A percentile compares a stretch with the other conserved stretches of the same genome.
Conservation (phyloP, 2,329 filamentous ascomycete species). For the Paracorniculantispora psalliotae region DNA sequence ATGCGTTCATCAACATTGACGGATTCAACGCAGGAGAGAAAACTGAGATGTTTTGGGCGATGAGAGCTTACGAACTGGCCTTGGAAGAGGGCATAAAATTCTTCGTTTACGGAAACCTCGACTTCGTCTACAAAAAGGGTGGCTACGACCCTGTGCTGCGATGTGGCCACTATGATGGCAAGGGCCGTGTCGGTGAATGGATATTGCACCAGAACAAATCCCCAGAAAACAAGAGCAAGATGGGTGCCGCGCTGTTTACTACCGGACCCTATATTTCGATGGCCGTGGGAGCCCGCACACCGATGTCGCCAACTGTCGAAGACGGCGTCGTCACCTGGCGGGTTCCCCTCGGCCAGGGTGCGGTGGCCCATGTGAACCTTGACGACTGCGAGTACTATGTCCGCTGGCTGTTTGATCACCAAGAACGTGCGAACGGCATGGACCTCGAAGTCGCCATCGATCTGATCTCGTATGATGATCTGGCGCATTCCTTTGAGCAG, state of each 20-base stretch:
- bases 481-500: slow-evolving; percentile 36
- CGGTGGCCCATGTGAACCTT: slow-evolving; percentile 37
- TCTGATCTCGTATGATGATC: slow-evolving; percentile 34
- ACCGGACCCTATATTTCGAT: slow-evolving; percentile 45
- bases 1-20: slow-evolving; percentile 51
- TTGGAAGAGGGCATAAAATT: slow-evolving; percentile 39
- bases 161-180: slow-evolving; percentile 44
- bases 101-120: slow-evolving; percentile 45
- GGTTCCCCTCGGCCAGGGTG: slow-evolving; percentile 36
- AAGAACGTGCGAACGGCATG: slow-evolving; percentile 37
- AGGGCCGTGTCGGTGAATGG: slow-evolving; percentile 41
- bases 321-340: slow-evolving; percentile 37
- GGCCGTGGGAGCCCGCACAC: slow-evolving; percentile 30
- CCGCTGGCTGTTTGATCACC: slow-evolving; percentile 45
- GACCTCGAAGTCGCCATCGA: slow-evolving; percentile 41
- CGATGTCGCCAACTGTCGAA: slow-evolving; percentile 36
- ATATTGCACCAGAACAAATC: slow-evolving; percentile 36
- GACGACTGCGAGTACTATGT: slow-evolving; percentile 44
- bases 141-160: slow-evolving; percentile 42
- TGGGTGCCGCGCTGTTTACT: slow-evolving; percentile 34
- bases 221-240: slow-evolving; percentile 18
- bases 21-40: slow-evolving; percentile 51
- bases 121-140: slow-evolving; percentile 43
- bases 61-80: slow-evolving; percentile 36
- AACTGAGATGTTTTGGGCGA: slow-evolving; percentile 43